Base-by-base conservation (phyloP, 1,139 yeast genomes). In the Yamadazyma taylorii region DNA sequence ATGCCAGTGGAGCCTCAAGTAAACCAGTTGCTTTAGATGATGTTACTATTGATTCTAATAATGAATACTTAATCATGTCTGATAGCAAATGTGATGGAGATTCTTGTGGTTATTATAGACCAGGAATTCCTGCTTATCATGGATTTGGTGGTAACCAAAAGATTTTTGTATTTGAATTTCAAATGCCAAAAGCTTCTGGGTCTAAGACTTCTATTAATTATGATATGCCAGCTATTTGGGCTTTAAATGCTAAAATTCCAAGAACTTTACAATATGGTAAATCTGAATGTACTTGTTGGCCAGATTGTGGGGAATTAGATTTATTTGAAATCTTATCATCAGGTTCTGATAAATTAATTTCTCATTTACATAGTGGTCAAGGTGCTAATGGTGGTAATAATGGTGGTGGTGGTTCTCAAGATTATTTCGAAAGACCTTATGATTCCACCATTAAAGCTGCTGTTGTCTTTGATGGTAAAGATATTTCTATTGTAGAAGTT, bases 381-480 rank as follows among this genome's bases (percentile, higher is more conserved):
- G 95, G 94, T 45, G 79, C 40, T 37, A 51, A 47, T 37, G 84
- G 83, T 59, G 96, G 95, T 57, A 95, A n/a, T n/a, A n/a, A 95
- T 62, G 96, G 96, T 57, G 96, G 95, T 57, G 95, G 95, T 62
- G 96, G 96, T 57, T 74, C 96, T 44, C 73, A 81, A 51, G 95
- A 89, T 66, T 89, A 81, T 76, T 87, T 92, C 60, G 57, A 64
- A 17, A 86, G 98, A 75, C 97, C 97, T 55, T 76, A 84, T 34
- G 58, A 69, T 45, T 75, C 80, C 15, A 72, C 95, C 36, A 70
- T 90, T 74, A 88, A 85, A 71, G 97, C 95, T 52, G 97, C 96
- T 47, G 96, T 79, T 46, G 69, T 90, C 52, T 90, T 92, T 66
- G 51, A 62, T 31, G 75, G 79, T 51, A 53, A 69, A 33, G 64